Base-by-base conservation (phyloP, 805 yeast genomes). In the Lachancea mirantina region DNA sequence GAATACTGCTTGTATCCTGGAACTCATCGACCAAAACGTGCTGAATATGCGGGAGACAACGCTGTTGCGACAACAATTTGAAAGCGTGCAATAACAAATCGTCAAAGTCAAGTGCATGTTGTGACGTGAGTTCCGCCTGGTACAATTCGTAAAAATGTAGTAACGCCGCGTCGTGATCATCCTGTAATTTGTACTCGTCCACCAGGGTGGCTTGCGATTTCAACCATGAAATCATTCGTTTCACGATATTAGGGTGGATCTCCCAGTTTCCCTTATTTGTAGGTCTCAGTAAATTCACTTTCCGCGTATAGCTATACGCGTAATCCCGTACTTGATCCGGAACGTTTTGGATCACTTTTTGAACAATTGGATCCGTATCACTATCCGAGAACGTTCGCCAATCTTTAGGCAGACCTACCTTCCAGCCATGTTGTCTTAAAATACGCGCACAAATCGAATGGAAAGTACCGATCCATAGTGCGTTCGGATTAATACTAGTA, bases 1-100 rank as follows among this genome's bases (percentile, higher is more conserved):
- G 97, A 11, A 85, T 66, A 21, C 64, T 64, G 46, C 82, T 84
- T 0, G 96, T 87, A 47, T 92, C 98, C 59, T 89, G 97, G 48
- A 87, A 89, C 57, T 89, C 98, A 59, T 89, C 98, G 5, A 92
- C 84, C 13, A 89, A 62, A 0, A 87, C 85, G 47, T 85, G 92
- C 41, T 73, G 62, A 3, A 81, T 57, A 30, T 62, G 57, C 3
- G 63, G 62, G 17, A 77, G 57, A 17, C 74, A 69, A 0, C 70
- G 61, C 20, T 49, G 47, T 19, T 55, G 42, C 0, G 59, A 40
- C 9, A 88, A 50, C 8, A 88, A 59, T 10, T 61, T 55, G 38
- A 64, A 61, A 14, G 85, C 68, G 26, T 62, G 56, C 26, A 84
- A 48, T 19, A 92, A 61, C 33, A 92, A 65, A 50, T 87, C 96